Percentiles rank a stretch among this genome's conserved stretches.
Evolutionary conservation across 345 rosid genomes (phyloP).

Genomic region (Gossypium stocksii): DNA sequence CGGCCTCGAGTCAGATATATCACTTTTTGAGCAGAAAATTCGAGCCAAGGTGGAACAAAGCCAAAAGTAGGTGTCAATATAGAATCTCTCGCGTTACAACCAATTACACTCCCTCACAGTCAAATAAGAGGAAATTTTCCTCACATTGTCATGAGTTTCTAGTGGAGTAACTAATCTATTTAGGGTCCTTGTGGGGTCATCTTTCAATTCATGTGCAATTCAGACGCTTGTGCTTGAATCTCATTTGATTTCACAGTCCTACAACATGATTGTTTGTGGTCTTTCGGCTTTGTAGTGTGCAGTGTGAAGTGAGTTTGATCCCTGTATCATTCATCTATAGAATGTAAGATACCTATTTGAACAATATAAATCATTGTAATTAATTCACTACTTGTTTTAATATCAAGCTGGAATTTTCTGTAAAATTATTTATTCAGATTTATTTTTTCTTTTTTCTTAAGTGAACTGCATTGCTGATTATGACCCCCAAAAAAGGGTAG

Average conservation of each 20-base stretch:
- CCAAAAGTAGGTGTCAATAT: slow-evolving; percentile 32
- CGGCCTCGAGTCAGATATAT: slow-evolving; percentile 70
- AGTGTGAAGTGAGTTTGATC: slow-evolving; percentile 17
- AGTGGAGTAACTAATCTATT: slow-evolving; percentile 4
- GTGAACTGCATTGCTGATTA: neutral
- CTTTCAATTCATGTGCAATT: slow-evolving; percentile 25
- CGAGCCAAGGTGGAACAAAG: slow-evolving; percentile 66
- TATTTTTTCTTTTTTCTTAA: neutral
- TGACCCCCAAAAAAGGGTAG: neutral
- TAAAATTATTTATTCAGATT: neutral
- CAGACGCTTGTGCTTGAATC: slow-evolving; percentile 19
- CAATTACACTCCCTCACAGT: slow-evolving; percentile 7
- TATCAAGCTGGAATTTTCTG: slow-evolving; percentile 2
- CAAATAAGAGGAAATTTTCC: slow-evolving; percentile 27
- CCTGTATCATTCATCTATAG: slow-evolving; percentile 14
- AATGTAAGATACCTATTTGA: slow-evolving; percentile 11
- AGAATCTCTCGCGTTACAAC: neutral
- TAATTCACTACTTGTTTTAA: neutral
- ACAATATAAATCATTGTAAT: slow-evolving; percentile 18
- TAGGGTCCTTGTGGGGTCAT: slow-evolving; percentile 19
- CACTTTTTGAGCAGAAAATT: slow-evolving; percentile 74
- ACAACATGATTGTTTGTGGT: slow-evolving; percentile 1
- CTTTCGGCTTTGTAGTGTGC: slow-evolving; percentile 16
- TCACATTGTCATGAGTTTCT: slow-evolving; percentile 9
- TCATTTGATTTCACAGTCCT: slow-evolving; percentile 8